Evolutionary conservation across 2,329 filamentous ascomycete species (phyloP).

Genomic region (Epichloe typhina): DNA sequence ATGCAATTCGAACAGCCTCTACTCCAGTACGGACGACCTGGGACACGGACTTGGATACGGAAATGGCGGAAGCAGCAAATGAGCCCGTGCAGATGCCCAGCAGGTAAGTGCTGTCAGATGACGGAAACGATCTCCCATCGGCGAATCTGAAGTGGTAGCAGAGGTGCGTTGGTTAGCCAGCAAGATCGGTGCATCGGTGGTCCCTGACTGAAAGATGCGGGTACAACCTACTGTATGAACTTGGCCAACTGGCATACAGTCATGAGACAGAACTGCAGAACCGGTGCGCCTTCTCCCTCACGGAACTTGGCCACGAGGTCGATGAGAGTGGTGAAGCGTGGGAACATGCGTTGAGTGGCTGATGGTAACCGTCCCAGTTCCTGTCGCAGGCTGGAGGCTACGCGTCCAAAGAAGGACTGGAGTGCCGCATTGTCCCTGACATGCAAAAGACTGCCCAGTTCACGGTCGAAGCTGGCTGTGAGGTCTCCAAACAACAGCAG

Average conservation of each 20-base stretch:
- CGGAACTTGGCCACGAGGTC: slow-evolving; percentile 12
- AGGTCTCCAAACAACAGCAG: slow-evolving; percentile 14
- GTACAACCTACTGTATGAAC: slow-evolving; percentile 12
- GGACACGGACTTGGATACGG: no score
- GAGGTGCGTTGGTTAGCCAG: no score
- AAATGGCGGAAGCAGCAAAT: no score
- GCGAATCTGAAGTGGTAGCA: no score
- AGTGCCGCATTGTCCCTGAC: slow-evolving; percentile 12
- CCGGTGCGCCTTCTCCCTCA: slow-evolving; percentile 9
- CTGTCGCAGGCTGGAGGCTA: slow-evolving; percentile 10
- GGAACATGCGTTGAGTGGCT: slow-evolving; percentile 11
- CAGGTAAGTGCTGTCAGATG: no score
- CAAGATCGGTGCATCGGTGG: no score
- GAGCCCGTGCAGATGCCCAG: no score
- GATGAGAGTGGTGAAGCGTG: slow-evolving; percentile 15
- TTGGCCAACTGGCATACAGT: slow-evolving; percentile 12
- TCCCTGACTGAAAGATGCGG: no score
- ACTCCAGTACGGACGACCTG: no score
- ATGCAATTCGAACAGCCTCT: no score
- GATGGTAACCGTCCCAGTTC: slow-evolving; percentile 11
- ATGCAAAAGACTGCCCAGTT: slow-evolving; percentile 11
- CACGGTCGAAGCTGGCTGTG: slow-evolving; percentile 11
- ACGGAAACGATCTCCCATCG: no score
- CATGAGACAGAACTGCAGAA: slow-evolving; percentile 12
- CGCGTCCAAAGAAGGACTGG: slow-evolving; percentile 13